Base-by-base conservation (phyloP, 78 protist genomes). In the Dictyostelium discoideum region DNA sequence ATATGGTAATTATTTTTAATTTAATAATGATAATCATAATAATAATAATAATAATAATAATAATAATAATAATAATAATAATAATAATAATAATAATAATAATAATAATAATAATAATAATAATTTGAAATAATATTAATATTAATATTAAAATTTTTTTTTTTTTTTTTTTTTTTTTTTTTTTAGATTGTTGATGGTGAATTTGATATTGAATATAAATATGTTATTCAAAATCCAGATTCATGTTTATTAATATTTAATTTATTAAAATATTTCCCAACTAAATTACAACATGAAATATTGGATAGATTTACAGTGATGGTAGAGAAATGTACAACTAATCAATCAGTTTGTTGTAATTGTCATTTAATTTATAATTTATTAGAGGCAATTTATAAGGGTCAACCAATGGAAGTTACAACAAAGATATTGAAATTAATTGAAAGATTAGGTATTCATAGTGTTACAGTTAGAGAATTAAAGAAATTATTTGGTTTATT, bases 161-260 rank as follows among this genome's bases (percentile, higher is more conserved):
- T n/a, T 22, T 22, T 46, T 44, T 22, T 3, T 16, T 54, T 54
- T 54, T 16, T 54, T 48, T 48, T 48, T 48, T 24, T 37, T 29
- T 16, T 29, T 2, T 57, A 82, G 86, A 88, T 88, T 78, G 95
- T 90, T 2, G 95, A 90, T 42, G 88, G 40, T 37, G 83, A 82
- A 20, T 90, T 82, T 50, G 89, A 90, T 90, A 57, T 50, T 9
- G 95, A 90, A 37, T 90, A 90, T 69, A 90, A 82, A n/a, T 90
- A 90, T 82, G 44, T 90, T 16, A 90, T 90, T 54, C 95, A 90
- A 69, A 90, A 90, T 54, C 48, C 87, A 32, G 95, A 90, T 90
- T 80, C 95, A 20, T 54, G 50, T 13, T 32, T 90, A 22, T 37
- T 90, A 32, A 32, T 90, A 22, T 90, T 90, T 29, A 63, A 73